Percentiles rank a stretch among this genome's conserved stretches.
Evolutionary conservation across 106 monocot genomes (phyloP).

Genomic region (Phalaenopsis equestris): DNA sequence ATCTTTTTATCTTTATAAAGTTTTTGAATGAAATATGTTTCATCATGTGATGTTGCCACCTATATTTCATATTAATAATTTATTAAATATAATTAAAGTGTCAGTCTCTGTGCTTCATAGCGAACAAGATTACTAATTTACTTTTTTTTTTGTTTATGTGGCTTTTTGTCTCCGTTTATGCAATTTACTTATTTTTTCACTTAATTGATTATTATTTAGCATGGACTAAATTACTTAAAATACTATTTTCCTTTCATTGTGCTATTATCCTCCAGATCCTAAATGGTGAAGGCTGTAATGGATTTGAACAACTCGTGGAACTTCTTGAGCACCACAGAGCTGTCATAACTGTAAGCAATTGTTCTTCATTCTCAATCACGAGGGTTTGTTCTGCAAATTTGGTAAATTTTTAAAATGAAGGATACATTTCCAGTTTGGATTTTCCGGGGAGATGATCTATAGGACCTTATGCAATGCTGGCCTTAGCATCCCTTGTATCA

Average conservation of each 20-base stretch:
- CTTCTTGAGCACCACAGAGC: conserved; percentile 30
- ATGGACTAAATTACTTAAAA: neutral
- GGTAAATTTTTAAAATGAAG: neutral
- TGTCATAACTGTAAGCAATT: conserved; percentile 33
- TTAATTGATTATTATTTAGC: no score
- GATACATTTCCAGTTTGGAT: conserved; percentile 31
- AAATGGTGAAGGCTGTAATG: conserved; percentile 16
- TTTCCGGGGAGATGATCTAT: conserved; percentile 32
- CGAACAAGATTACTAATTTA: neutral
- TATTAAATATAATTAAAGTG: no score
- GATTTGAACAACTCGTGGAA: conserved; percentile 32
- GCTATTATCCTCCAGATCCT: conserved; percentile 9
- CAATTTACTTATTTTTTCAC: no score
- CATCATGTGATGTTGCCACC: no score
- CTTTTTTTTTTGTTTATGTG: no score
- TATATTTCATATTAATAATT: no score
- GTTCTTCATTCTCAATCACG: conserved; percentile 5
- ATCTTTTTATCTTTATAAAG: no score
- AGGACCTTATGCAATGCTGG: conserved; percentile 21
- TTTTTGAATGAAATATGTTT: no score
- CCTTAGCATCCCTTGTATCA: conserved; percentile 30
- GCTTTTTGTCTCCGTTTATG: no score
- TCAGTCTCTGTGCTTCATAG: neutral
- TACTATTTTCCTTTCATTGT: neutral
- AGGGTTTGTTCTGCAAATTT: neutral